phyloP scores from a whole-genome alignment of 805 yeast species.

The Cyberlindnera xishuangbannaensis region DNA sequence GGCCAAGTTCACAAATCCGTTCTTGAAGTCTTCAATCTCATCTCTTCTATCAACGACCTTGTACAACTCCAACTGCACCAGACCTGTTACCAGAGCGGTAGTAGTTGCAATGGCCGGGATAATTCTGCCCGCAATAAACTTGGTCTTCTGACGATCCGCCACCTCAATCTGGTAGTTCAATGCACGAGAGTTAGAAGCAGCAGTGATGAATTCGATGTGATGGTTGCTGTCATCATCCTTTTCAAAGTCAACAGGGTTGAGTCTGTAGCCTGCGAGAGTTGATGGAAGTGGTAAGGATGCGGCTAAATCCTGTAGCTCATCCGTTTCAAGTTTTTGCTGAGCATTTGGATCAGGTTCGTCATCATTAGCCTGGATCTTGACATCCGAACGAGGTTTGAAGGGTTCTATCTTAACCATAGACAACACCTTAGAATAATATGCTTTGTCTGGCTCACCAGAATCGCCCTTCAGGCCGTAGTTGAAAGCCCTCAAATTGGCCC shows the following conservation, averaged over 20 bases:
- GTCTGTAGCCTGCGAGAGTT: slow-evolving; percentile 79
- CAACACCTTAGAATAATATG: slow-evolving; percentile 49
- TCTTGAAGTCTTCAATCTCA: slow-evolving; percentile 80
- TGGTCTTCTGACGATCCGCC: slow-evolving; percentile 86
- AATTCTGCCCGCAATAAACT: slow-evolving; percentile 96
- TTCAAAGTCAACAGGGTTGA: slow-evolving; percentile 90
- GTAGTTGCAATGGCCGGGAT: slow-evolving; percentile 99
- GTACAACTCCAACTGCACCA: slow-evolving; percentile 85
- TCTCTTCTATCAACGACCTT: slow-evolving; percentile 76
- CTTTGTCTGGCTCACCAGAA: slow-evolving; percentile 41
- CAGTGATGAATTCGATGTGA: slow-evolving; percentile 92
- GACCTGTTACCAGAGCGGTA: slow-evolving; percentile 95
- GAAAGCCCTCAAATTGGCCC: slow-evolving; percentile 85
- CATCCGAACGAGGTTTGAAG: slow-evolving; percentile 68
- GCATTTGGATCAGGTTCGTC: slow-evolving; percentile 86
- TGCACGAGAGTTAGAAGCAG: slow-evolving; percentile 96
- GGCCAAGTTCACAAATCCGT: slow-evolving; percentile 88
- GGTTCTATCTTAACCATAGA: slow-evolving; percentile 45
- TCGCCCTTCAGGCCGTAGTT: slow-evolving; percentile 87
- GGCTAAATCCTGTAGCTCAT: slow-evolving; percentile 62
- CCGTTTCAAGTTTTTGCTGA: slow-evolving; percentile 43
- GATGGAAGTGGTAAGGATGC: slow-evolving; percentile 84
- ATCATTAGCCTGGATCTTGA: slow-evolving; percentile 79
- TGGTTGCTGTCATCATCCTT: slow-evolving; percentile 97
- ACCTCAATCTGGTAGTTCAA: slow-evolving; percentile 82